Evolutionary conservation across 1,284 basidiomycete species (phyloP).

Genomic region (Tilletia walkeri): DNA sequence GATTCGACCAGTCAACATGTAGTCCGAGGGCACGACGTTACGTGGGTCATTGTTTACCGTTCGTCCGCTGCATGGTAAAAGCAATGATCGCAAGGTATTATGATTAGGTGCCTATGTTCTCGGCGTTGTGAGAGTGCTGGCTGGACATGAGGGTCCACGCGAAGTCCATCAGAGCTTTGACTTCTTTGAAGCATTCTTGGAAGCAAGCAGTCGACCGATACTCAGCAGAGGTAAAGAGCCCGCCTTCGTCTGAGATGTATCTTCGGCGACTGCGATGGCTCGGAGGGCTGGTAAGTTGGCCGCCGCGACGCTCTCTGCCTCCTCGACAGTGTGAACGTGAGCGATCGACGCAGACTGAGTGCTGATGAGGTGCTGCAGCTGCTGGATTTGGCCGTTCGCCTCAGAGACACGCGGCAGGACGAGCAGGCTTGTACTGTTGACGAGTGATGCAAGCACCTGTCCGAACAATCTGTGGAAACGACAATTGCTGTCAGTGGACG

Average conservation of each 20-base stretch:
- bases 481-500: background rate
- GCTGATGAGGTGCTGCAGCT: background rate
- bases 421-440: background rate
- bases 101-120: too few species aligned
- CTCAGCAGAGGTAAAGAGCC: background rate
- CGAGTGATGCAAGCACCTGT: background rate
- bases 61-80: too few species aligned
- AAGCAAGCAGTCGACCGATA: constrained; percentile 1
- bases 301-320: background rate
- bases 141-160: too few species aligned
- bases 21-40: too few species aligned
- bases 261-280: background rate
- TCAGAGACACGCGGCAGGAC: background rate
- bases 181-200: background rate
- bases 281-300: background rate
- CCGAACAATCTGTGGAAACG: constrained; percentile 1
- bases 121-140: too few species aligned
- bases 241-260: background rate
- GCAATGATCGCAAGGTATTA: too few species aligned
- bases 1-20: too few species aligned
- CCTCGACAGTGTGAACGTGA: background rate
- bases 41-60: too few species aligned
- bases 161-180: too few species aligned
- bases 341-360: background rate
- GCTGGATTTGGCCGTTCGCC: too few species aligned